Evolutionary conservation across 2,329 filamentous ascomycete species (phyloP).

Genomic region (Rugonectria rugulosa): DNA sequence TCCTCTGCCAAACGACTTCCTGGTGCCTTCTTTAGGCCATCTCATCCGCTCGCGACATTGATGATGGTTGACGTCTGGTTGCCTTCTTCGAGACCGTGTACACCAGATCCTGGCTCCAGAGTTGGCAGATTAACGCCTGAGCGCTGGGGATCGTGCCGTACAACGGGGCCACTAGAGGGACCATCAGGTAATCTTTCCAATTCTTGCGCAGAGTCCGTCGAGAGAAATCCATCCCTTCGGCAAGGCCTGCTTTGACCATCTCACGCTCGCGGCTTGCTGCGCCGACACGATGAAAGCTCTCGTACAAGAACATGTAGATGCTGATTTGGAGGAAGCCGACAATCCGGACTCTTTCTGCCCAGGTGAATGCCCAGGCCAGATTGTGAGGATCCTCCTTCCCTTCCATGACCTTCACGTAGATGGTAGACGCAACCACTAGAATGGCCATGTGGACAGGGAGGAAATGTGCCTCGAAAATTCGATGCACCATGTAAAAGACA

Average conservation of each 20-base stretch:
- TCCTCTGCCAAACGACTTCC: not conserved
- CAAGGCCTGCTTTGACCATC: conserved; percentile 70
- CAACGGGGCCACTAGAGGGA: conserved; percentile 72
- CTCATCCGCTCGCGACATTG: conserved; percentile 49
- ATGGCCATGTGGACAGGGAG: conserved; percentile 73
- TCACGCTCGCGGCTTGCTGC: conserved; percentile 68
- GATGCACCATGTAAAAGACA: conserved; percentile 66
- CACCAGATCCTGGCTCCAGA: conserved; percentile 73
- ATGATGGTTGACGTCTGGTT: conserved; percentile 58
- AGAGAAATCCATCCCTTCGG: conserved; percentile 72
- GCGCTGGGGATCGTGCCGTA: conserved; percentile 73
- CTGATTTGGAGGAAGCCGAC: conserved; percentile 69
- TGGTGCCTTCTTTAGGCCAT: conserved; percentile 52
- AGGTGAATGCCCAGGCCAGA: conserved; percentile 65
- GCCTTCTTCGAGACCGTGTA: conserved; percentile 78
- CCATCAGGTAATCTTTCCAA: conserved; percentile 68
- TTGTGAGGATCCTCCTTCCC: conserved; percentile 58
- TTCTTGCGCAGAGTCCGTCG: conserved; percentile 63
- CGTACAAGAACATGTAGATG: conserved; percentile 71
- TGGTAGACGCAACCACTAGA: conserved; percentile 66
- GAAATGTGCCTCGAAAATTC: conserved; percentile 79
- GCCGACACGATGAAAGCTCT: conserved; percentile 70
- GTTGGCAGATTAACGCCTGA: conserved; percentile 73
- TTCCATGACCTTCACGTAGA: conserved; percentile 65
- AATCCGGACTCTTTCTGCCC: conserved; percentile 67